Evolutionary conservation across 768 basidiomycete species (phyloP).

Genomic region (Russula compacta): DNA sequence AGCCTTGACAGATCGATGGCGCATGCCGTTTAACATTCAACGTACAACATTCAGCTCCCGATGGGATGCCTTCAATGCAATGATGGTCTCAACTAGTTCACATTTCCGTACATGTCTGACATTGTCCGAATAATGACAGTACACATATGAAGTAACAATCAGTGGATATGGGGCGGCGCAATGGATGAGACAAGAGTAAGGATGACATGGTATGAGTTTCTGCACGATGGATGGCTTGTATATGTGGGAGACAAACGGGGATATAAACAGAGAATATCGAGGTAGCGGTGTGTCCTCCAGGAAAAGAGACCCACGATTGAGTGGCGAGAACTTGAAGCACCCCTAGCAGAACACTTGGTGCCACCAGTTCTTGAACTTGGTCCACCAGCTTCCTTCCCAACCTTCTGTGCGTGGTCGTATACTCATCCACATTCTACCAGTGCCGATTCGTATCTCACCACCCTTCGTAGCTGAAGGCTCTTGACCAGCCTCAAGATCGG

Average conservation of each 20-base stretch:
- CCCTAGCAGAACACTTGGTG: constrained; percentile 63
- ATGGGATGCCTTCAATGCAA: neutral
- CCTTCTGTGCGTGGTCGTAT: constrained; percentile 47
- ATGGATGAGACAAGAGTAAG: constrained; percentile 2
- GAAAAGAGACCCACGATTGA: neutral
- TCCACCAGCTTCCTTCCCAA: constrained; percentile 77
- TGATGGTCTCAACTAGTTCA: neutral
- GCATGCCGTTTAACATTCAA: neutral
- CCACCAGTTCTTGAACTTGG: constrained; percentile 71
- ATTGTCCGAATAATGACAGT: constrained; percentile 19
- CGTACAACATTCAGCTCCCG: neutral
- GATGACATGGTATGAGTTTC: constrained; percentile 5
- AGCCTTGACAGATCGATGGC: neutral
- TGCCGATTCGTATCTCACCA: constrained; percentile 61
- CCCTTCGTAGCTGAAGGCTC: constrained; percentile 40
- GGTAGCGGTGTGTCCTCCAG: neutral
- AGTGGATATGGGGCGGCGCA: neutral
- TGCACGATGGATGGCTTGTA: constrained; percentile 6
- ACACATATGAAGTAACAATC: constrained; percentile 22
- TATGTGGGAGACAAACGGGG: constrained; percentile 2
- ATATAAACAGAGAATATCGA: neutral
- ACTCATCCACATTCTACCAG: constrained; percentile 79
- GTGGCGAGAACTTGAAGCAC: neutral
- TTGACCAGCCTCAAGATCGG: constrained; percentile 65
- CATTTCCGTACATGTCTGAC: constrained; percentile 9